phyloP scores from a whole-genome alignment of 768 basidiomycete species.

The Amanita phalloides region DNA sequence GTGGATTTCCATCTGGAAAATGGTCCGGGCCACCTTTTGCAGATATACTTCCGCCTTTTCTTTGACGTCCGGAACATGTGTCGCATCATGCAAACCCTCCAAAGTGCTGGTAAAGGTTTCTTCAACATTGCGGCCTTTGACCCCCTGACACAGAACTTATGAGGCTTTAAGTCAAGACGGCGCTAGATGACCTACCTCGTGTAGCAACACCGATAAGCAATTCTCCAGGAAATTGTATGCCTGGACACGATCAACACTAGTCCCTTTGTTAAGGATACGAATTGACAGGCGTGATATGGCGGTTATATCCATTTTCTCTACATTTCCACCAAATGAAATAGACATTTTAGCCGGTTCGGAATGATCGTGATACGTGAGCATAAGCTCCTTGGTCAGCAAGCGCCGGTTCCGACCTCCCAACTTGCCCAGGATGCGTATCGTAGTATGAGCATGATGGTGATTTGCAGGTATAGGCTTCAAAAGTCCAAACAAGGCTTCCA shows the following conservation, averaged over 20 bases:
- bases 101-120: slow-evolving; percentile 59
- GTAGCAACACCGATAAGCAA: slow-evolving; percentile 57
- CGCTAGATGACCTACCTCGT: slow-evolving; percentile 43
- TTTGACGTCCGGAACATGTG: slow-evolving; percentile 58
- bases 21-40: slow-evolving; percentile 52
- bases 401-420: slow-evolving; percentile 90
- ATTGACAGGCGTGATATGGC: slow-evolving; percentile 58
- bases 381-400: slow-evolving; percentile 70
- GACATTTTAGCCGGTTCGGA: slow-evolving; percentile 61
- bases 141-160: slow-evolving; percentile 36
- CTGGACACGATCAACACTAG: slow-evolving; percentile 39
- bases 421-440: slow-evolving; percentile 93
- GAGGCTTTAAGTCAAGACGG: too few species aligned
- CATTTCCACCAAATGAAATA: slow-evolving; percentile 64
- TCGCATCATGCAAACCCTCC: slow-evolving; percentile 70
- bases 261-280: slow-evolving; percentile 43
- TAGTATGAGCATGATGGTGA: slow-evolving; percentile 87
- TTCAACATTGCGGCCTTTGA: slow-evolving; percentile 63
- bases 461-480: slow-evolving; percentile 83
- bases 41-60: slow-evolving; percentile 63
- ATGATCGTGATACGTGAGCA: slow-evolving; percentile 59
- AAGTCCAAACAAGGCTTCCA: slow-evolving; percentile 88
- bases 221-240: slow-evolving; percentile 65
- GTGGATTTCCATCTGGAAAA: slow-evolving; percentile 70
- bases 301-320: slow-evolving; percentile 53